Conservation (phyloP, 441 rosid genomes). For the Erysimum cheiri region DNA sequence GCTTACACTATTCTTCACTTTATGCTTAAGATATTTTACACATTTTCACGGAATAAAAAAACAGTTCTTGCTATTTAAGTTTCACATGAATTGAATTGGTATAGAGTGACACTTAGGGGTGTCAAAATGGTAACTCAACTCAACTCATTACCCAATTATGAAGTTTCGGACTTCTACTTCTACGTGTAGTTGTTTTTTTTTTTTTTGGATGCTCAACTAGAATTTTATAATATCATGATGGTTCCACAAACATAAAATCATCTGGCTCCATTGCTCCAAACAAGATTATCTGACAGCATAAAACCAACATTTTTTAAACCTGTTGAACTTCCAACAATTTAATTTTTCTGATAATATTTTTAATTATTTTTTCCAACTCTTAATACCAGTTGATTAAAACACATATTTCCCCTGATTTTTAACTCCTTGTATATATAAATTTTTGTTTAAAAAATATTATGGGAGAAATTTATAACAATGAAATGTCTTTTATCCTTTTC, state of each 20-base stretch:
- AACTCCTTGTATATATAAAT: background rate
- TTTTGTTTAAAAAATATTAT: background rate
- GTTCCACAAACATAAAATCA: background rate
- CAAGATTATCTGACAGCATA: background rate
- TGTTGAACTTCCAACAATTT: background rate
- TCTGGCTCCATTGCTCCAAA: background rate
- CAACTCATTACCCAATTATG: too few relatives aligned
- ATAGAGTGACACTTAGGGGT: background rate
- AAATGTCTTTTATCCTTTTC: background rate
- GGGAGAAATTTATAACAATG: background rate
- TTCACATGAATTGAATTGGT: background rate
- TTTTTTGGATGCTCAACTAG: background rate
- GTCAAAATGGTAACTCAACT: too few relatives aligned
- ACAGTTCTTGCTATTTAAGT: background rate
- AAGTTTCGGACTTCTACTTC: constrained; percentile 3
- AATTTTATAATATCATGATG: background rate
- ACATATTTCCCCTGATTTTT: background rate
- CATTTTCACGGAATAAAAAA: background rate
- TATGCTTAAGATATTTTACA: background rate
- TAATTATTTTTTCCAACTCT: background rate
- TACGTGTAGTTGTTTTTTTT: too few relatives aligned
- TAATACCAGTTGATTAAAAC: background rate
- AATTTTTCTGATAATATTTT: background rate
- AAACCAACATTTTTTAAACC: too few relatives aligned
- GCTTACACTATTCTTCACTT: constrained; percentile 18